Percentiles rank a stretch among this genome's conserved stretches.
These are phyloP conservation scores for Teratosphaeria zuluensis DNA, from an alignment of 2,329 filamentous ascomycete genomes.

Conservation along the genomic window DNA sequence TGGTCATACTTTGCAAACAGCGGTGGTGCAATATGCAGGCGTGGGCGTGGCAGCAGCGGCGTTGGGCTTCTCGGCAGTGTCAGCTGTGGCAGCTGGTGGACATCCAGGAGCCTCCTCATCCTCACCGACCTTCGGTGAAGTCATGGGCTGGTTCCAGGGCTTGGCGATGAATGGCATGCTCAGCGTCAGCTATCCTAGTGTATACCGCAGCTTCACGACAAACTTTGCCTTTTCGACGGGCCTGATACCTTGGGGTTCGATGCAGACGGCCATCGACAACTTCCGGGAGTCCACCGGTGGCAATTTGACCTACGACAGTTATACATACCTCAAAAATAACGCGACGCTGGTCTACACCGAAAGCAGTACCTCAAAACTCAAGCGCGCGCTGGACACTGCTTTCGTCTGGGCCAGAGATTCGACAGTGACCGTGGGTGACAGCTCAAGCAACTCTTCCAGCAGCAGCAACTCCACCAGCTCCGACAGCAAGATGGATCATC, in stretches of 20 bases:
- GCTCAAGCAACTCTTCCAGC: constrained; percentile 7
- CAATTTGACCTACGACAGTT: constrained; percentile 71
- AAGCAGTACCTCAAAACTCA: constrained; percentile 25
- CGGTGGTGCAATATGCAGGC: constrained; percentile 73
- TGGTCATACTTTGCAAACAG: constrained; percentile 68
- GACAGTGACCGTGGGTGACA: constrained; percentile 20
- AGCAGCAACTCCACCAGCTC: neutral
- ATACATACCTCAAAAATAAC: constrained; percentile 66
- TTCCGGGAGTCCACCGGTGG: constrained; percentile 77
- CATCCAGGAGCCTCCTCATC: constrained; percentile 46
- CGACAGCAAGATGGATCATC: constrained; percentile 39
- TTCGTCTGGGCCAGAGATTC: constrained; percentile 23
- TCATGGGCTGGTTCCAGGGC: constrained; percentile 83
- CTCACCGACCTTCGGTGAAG: constrained; percentile 77
- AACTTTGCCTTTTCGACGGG: constrained; percentile 92
- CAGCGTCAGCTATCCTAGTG: constrained; percentile 73
- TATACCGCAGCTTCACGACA: constrained; percentile 82
- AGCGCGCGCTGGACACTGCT: constrained; percentile 16
- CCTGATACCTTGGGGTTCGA: constrained; percentile 67
- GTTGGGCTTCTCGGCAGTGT: constrained; percentile 58
- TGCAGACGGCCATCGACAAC: constrained; percentile 74
- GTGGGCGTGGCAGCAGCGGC: constrained; percentile 80
- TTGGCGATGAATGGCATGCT: constrained; percentile 96
- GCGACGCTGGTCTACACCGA: constrained; percentile 64
- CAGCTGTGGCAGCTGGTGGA: constrained; percentile 52